phyloP scores from a whole-genome alignment of 1,284 basidiomycete species.

The Cryptococcus sp. region DNA sequence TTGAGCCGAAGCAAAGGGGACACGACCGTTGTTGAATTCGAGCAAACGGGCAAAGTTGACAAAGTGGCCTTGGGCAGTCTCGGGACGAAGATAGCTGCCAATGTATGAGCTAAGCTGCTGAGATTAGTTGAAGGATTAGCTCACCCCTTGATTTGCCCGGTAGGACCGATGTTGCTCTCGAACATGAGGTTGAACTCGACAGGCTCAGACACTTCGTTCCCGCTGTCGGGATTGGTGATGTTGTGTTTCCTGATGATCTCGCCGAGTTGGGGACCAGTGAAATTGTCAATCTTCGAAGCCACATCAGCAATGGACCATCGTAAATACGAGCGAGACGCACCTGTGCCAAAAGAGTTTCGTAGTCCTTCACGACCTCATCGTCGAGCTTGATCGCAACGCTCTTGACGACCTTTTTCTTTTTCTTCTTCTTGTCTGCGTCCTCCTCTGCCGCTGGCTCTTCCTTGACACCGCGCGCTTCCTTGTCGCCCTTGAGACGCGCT shows the following conservation, averaged over 20 bases:
- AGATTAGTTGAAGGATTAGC: conserved; percentile 20
- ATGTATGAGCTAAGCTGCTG: not conserved
- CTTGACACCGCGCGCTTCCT: conserved; percentile 76
- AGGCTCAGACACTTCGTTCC: conserved; percentile 88
- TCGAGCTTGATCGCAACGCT: conserved; percentile 72
- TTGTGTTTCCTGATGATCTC: conserved; percentile 79
- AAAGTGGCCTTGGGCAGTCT: conserved; percentile 99
- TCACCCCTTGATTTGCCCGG: conserved; percentile 92
- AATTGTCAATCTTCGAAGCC: conserved; percentile 82
- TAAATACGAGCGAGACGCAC: conserved; percentile 54
- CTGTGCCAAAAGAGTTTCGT: conserved; percentile 81
- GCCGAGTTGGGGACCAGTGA: conserved; percentile 83
- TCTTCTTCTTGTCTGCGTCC: conserved; percentile 71
- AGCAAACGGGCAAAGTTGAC: conserved; percentile 96
- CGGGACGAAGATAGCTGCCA: conserved; percentile 85
- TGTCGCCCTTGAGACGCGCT: conserved; percentile 84
- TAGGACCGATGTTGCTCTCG: conserved; percentile 93
- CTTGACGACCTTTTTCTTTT: conserved; percentile 81
- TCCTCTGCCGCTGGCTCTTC: conserved; percentile 60
- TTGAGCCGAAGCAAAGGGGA: conserved; percentile 97
- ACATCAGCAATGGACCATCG: conserved; percentile 2
- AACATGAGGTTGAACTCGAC: conserved; percentile 99
- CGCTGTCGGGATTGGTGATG: conserved; percentile 88
- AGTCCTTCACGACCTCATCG: conserved; percentile 74
- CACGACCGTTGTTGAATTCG: conserved; percentile 95